Percentiles rank a stretch among this genome's conserved stretches.
Conservation (phyloP, 805 yeast genomes). For the Myxozyma nipponensis region DNA sequence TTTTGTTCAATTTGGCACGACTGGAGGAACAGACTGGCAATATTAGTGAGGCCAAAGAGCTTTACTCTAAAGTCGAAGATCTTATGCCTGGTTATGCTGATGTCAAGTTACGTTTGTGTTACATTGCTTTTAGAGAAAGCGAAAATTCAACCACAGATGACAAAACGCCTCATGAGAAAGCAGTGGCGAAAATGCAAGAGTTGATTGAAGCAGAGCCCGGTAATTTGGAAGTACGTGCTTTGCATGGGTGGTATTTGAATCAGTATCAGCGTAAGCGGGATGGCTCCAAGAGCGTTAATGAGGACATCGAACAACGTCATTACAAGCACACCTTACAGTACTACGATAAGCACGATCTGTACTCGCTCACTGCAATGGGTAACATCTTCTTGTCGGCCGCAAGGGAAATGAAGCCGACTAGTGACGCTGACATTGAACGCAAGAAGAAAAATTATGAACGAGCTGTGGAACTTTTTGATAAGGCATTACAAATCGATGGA, state of each 20-base stretch:
- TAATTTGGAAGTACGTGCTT: slow-evolving; percentile 79
- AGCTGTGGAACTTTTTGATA: slow-evolving; percentile 89
- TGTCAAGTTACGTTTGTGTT: slow-evolving; percentile 69
- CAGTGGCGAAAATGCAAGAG: slow-evolving; percentile 48
- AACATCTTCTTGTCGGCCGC: slow-evolving; percentile 80
- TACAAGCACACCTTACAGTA: slow-evolving; percentile 81
- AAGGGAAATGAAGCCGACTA: slow-evolving; percentile 57
- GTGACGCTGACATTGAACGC: slow-evolving; percentile 51
- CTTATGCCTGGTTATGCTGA: slow-evolving; percentile 66
- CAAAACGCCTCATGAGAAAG: slow-evolving; percentile 28
- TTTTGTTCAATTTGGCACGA: slow-evolving; percentile 74
- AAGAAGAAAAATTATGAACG: slow-evolving; percentile 71
- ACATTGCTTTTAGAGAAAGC: slow-evolving; percentile 48
- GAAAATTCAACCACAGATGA: slow-evolving; percentile 37
- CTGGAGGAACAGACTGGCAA: slow-evolving; percentile 51
- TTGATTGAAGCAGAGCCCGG: slow-evolving; percentile 54
- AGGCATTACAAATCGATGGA: slow-evolving; percentile 79
- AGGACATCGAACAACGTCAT: slow-evolving; percentile 65
- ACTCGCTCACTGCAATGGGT: slow-evolving; percentile 85
- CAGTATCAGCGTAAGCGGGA: slow-evolving; percentile 33
- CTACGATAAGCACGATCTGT: slow-evolving; percentile 75
- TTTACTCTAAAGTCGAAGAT: slow-evolving; percentile 56
- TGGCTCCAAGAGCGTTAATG: slow-evolving; percentile 47
- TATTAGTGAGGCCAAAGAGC: slow-evolving; percentile 37
- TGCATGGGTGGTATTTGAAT: slow-evolving; percentile 84